Conservation (phyloP, 2,329 filamentous ascomycete species). For the Aspergillus udagawae region DNA sequence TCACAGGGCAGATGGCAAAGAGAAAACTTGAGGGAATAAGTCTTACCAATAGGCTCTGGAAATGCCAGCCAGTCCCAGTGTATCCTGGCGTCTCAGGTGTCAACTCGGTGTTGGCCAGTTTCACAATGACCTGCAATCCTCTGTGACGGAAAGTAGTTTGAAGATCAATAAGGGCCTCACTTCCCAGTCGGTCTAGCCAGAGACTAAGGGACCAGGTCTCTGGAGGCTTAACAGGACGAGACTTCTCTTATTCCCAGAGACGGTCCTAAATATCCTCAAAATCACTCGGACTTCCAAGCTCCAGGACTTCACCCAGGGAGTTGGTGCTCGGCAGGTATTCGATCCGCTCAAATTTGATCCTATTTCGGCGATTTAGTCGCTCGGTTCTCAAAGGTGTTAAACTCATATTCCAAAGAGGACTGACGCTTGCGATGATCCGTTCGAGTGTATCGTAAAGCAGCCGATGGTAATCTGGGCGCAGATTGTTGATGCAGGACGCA, state of each 20-base stretch:
- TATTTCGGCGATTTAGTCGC: background rate
- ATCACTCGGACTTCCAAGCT: background rate
- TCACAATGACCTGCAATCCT: constrained; percentile 51
- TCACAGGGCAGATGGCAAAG: background rate
- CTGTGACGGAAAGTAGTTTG: constrained; percentile 26
- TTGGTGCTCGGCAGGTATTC: constrained; percentile 1
- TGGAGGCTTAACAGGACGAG: constrained; percentile 6
- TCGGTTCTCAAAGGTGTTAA: constrained; percentile 9
- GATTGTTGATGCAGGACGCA: constrained; percentile 43
- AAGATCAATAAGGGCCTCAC: constrained; percentile 12
- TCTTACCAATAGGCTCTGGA: constrained; percentile 43
- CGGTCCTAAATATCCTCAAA: background rate
- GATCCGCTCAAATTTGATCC: constrained; percentile 10
- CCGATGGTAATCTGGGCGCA: constrained; percentile 33
- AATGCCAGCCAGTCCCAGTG: constrained; percentile 37
- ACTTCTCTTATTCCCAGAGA: background rate
- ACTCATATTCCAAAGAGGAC: constrained; percentile 46
- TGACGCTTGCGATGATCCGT: constrained; percentile 31
- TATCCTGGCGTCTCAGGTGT: constrained; percentile 57
- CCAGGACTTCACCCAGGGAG: constrained; percentile 1
- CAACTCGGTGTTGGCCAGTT: constrained; percentile 59
- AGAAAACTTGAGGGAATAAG: background rate
- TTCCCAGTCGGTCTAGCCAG: background rate
- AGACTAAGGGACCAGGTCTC: constrained; percentile 8
- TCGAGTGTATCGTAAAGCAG: constrained; percentile 38